Evolutionary conservation across 768 basidiomycete species (phyloP).

Genomic region (Hygrophoropsis aurantiaca): DNA sequence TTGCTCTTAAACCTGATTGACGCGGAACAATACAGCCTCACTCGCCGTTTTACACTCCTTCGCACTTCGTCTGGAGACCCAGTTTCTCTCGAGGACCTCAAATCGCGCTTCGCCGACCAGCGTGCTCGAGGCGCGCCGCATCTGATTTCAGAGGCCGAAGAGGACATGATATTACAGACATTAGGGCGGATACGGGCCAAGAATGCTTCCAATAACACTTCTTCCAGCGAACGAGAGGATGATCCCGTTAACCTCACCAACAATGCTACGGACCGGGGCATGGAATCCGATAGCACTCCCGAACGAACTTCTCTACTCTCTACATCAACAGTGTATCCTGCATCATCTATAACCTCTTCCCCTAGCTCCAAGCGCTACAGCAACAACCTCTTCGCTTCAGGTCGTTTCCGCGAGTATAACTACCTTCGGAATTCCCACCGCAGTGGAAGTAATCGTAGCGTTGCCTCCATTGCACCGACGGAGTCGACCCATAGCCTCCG

Average conservation of each 20-base stretch:
- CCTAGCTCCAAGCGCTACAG: constrained; percentile 65
- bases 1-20: constrained; percentile 9
- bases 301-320: constrained; percentile 34
- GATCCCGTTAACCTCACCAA: constrained; percentile 15
- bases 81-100: constrained; percentile 63
- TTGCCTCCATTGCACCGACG: constrained; percentile 46
- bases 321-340: constrained; percentile 36
- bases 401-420: constrained; percentile 71
- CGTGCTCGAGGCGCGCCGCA: constrained; percentile 65
- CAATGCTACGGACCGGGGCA: constrained; percentile 12
- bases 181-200: constrained; percentile 54
- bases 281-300: constrained; percentile 30
- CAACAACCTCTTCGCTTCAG: constrained; percentile 84
- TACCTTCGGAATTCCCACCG: constrained; percentile 58
- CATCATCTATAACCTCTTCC: constrained; percentile 42
- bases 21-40: constrained; percentile 38
- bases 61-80: constrained; percentile 67
- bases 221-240: constrained; percentile 10
- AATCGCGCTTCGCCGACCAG: constrained; percentile 71
- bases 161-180: constrained; percentile 80
- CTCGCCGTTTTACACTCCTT: constrained; percentile 80
- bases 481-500: constrained; percentile 43
- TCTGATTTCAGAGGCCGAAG: constrained; percentile 78
- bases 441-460: constrained; percentile 38
- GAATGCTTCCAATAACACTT: constrained; percentile 20